A percentile compares a stretch with the other conserved stretches of the same genome.
These are phyloP conservation scores for Rhinocladiella similis DNA, from an alignment of 2,329 filamentous ascomycete genomes.

Conservation along the genomic window DNA sequence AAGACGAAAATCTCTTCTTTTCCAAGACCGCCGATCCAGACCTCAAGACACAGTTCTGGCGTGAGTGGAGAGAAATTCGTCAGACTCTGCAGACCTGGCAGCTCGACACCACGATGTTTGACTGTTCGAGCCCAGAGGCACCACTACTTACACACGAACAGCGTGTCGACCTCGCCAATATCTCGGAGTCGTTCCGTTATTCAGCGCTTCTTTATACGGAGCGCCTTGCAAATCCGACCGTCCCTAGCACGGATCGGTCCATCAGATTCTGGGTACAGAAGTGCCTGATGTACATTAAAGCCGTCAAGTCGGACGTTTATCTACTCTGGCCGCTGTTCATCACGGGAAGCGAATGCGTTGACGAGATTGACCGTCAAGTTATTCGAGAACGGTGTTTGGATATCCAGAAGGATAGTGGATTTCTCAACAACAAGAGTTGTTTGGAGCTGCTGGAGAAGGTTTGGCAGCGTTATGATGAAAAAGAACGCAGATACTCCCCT, in stretches of 20 bases:
- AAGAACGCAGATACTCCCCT: background rate
- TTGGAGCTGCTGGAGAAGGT: constrained; percentile 82
- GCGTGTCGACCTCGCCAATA: constrained; percentile 72
- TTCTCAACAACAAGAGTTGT: constrained; percentile 88
- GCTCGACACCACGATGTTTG: constrained; percentile 55
- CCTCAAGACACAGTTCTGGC: constrained; percentile 67
- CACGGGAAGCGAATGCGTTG: constrained; percentile 83
- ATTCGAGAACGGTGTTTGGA: constrained; percentile 79
- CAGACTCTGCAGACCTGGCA: constrained; percentile 78
- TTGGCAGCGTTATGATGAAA: constrained; percentile 54
- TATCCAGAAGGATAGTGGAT: constrained; percentile 84
- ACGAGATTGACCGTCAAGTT: constrained; percentile 73
- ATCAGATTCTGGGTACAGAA: constrained; percentile 82
- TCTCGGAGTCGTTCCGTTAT: constrained; percentile 88
- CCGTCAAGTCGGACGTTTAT: constrained; percentile 82
- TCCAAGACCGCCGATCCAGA: constrained; percentile 46
- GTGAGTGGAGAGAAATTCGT: constrained; percentile 73
- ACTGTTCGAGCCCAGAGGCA: constrained; percentile 34
- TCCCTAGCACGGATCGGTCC: constrained; percentile 71
- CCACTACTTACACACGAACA: constrained; percentile 56
- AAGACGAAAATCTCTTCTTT: constrained; percentile 52
- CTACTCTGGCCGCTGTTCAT: constrained; percentile 92
- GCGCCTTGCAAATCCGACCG: constrained; percentile 74
- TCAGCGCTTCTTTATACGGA: constrained; percentile 87
- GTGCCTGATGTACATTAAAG: constrained; percentile 79